Evolutionary conservation across 1,284 basidiomycete genomes (phyloP), one percentile per base, ranked within the genome.

Genomic region (Pseudozyma pruni): DNA sequence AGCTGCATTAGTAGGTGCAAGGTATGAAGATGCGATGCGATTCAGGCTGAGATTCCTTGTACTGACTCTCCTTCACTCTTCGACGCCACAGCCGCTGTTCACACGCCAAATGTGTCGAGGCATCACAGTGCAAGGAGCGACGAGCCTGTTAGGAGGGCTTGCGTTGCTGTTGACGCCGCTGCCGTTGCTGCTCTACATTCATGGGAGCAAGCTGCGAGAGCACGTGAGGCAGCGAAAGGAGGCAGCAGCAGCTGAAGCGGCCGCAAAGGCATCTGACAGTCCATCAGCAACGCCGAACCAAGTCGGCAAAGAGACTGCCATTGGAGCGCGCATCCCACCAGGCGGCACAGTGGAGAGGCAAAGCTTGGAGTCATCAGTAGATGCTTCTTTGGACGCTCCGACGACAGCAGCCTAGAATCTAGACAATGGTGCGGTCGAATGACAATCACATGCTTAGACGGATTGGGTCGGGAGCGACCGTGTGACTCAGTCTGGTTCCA

Each of bases 131-230:
- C 60, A 66, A 45, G 61, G 55, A 17, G 59, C 59, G 1, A 42
- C 46, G 8, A 69, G 66, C 33, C 47, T 67, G 42, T 22, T 67
- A 16, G 61, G 42, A 22, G 60, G 61, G 8, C 41, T 63, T 7
- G 66, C 60, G 25, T n/a, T 69, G 50, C 29, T 64, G 4, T 48
- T 69, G 48, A 69, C 60, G 19, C 67, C 67, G 17, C 27, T 70
- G 38, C 62, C 60, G 8, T 23, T 69, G 27, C 41, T 66, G 25
- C 56, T 70, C 6, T 70, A 64, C 48, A 45, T 63, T 10, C 53
- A 64, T 35, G 66, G 61, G 1, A 54, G 39, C 17, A 59, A 49
- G 37, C 16, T 67, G 34, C 43, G 57, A 25, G 63, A 67, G n/a
- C 56, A 60, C 8, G 57, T 52, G 9, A 45, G 29, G 25, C 48